These are phyloP conservation scores for Blumeria hordei DNA, from an alignment of 2,329 filamentous ascomycete species.

Conservation along the genomic window DNA sequence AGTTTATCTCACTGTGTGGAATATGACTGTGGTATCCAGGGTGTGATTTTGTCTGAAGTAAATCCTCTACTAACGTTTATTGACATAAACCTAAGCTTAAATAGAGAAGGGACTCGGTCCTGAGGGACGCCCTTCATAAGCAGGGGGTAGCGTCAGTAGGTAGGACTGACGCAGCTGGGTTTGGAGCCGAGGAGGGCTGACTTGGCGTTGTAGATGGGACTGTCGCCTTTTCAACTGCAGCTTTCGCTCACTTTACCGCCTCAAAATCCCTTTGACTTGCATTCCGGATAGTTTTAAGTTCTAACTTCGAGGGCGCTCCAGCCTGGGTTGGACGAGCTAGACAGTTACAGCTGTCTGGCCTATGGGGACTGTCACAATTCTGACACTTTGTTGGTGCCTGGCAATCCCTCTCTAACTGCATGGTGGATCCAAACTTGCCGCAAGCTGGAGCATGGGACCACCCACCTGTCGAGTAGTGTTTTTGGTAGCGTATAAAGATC, in stretches of 20 bases:
- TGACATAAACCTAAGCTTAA: too few species aligned
- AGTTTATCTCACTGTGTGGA: neutral
- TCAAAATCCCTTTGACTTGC: neutral
- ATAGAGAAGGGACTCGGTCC: too few species aligned
- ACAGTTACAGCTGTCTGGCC: neutral
- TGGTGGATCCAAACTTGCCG: neutral
- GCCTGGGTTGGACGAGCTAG: neutral
- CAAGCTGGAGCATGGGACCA: neutral
- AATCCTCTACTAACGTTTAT: too few species aligned
- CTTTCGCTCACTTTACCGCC: neutral
- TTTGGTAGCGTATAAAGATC: neutral
- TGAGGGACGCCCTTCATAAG: too few species aligned
- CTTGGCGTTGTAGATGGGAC: too few species aligned
- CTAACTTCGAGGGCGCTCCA: neutral
- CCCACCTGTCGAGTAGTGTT: neutral
- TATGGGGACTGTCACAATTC: neutral
- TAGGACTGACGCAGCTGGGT: too few species aligned
- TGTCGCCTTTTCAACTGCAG: neutral
- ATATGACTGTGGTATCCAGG: neutral
- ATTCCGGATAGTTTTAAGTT: neutral
- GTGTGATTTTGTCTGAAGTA: neutral
- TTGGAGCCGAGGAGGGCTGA: too few species aligned
- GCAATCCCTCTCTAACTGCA: neutral
- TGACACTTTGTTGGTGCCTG: neutral
- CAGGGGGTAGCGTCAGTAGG: too few species aligned